Evolutionary conservation across 1,139 yeast genomes (phyloP).

Genomic region (Debaryomycetaceae sp.): DNA sequence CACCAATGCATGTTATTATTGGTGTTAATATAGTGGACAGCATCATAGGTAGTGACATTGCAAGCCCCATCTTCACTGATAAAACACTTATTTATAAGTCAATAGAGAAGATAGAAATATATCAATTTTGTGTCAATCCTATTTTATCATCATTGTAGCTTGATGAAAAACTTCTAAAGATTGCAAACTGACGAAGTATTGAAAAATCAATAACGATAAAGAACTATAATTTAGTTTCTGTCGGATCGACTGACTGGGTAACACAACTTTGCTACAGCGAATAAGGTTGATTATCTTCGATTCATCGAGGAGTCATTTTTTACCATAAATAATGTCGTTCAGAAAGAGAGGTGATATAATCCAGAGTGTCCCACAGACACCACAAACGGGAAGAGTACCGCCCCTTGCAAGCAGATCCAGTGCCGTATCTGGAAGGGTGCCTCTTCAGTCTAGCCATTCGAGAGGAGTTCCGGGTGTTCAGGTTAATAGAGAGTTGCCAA

Average conservation of each 20-base stretch:
- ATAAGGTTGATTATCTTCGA: neutral
- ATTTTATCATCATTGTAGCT: too few relatives aligned
- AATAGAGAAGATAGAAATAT: neutral
- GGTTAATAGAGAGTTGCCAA: neutral
- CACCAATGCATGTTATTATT: constrained; percentile 78
- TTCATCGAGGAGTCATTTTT: neutral
- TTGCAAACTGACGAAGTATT: too few relatives aligned
- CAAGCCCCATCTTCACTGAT: constrained; percentile 65
- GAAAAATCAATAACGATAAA: too few relatives aligned
- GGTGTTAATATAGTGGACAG: constrained; percentile 48
- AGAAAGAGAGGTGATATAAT: constrained; percentile 67
- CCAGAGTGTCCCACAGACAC: constrained; percentile 17
- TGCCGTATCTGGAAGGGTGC: constrained; percentile 7
- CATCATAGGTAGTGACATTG: constrained; percentile 67
- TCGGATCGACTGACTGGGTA: too few relatives aligned
- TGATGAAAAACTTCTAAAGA: neutral
- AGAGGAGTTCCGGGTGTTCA: neutral
- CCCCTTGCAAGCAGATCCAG: constrained; percentile 7
- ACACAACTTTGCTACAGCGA: too few relatives aligned
- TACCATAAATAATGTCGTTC: constrained; percentile 51
- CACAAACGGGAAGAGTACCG: constrained; percentile 18
- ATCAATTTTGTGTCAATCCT: neutral
- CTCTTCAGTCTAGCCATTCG: constrained; percentile 2
- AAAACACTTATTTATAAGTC: too few relatives aligned
- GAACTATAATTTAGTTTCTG: too few relatives aligned